Evolutionary conservation across 2,329 filamentous ascomycete genomes (phyloP), one percentile per base, ranked within the genome.

Genomic region (Claviceps cyperi): DNA sequence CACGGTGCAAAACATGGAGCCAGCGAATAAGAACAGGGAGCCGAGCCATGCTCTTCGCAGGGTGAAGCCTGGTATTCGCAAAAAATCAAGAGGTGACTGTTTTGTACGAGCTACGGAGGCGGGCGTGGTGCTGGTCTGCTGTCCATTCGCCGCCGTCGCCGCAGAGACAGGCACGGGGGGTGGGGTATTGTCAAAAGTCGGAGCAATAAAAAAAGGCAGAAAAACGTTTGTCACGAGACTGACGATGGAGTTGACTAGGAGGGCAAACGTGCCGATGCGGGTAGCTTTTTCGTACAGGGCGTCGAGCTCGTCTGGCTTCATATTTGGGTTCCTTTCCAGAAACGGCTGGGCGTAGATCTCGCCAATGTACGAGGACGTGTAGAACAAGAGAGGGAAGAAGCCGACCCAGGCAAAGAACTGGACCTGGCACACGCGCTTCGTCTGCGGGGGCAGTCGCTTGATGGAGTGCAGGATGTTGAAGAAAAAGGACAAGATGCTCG

Each of bases 301-400:
- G 59, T 95, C 83, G 52, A 96, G 80, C 58, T 96, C 81, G 15
- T 77, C 74, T 0, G 83, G 76, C 0, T 81, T 77, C 73, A 95
- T 83, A 62, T 91, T 69, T 0, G 88, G 89, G 57, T 95, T 85
- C 48, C 77, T 71, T 56, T 81, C 74, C 48, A 96, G 81, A 57
- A 77, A 85, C 0, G 88, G 88, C 61, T 95, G 84, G 17, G 88
- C 85, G 59, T 95, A 95, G 51, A 97, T 86, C 62, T 95, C 88
- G 54, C 86, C 90, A 57, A 96, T 84, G 64, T 92, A 97, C 17
- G 88, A 94, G 1, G 89, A 94, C 5, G 88, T 88, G 70, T 97
- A 97, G 69, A 94, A 96, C 2, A 97, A 75, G 64, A 95, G 89
- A 1, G 90, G 90, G 60, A 96, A 97, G 80, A 91, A 96, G 48